Base-by-base conservation (phyloP, 176 grass and related monocot genomes). In the Ensete ventricosum region DNA sequence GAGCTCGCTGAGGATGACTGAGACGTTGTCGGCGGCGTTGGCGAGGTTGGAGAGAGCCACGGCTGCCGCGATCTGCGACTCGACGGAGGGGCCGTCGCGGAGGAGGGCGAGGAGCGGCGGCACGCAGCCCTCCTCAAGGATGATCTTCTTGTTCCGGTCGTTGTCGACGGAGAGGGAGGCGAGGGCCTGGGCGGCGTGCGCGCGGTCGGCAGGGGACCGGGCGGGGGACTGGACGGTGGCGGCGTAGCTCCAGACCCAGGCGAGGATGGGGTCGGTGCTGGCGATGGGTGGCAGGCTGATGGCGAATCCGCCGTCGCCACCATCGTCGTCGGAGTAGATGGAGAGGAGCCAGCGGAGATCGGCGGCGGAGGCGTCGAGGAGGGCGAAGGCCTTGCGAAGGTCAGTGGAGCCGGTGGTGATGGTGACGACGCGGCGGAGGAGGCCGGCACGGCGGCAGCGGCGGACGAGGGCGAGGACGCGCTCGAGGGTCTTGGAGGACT, bases 131-230 rank as follows among this genome's bases (percentile, higher is more conserved):
- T 72, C 69, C n/a, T 72, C 69, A 9, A 72, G 69, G 49, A 72
- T 72, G 48, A 72, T 72, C 69, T 72, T 72, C 69, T 72, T 72
- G 50, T 72, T 72, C n/a, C 69, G 69, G 17, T 72, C 69, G 69
- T 72, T 72, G 69, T 72, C 69, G 17, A 52, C 20, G 69, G 69
- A 50, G n/a, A 72, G 69, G 49, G 49, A 52, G 50, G 50, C 16
- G 69, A 72, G 69, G 49, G 50, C 9, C n/a, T 72, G 69, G 1
- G 69, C 50, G n/a, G 50, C 69, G 50, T 72, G 50, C 17, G 69
- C 29, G 50, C 69, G 50, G 69, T 72, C 69, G 69, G 69, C 50
- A 2, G 49, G 1, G 49, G 34, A 20, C 8, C 50, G 69, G 48
- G 50, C 69, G 8, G 66, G 11, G 66, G 69, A 72, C 9, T 72